Base-by-base conservation (phyloP, 805 yeast genomes). In the Hanseniaspora thailandica region DNA sequence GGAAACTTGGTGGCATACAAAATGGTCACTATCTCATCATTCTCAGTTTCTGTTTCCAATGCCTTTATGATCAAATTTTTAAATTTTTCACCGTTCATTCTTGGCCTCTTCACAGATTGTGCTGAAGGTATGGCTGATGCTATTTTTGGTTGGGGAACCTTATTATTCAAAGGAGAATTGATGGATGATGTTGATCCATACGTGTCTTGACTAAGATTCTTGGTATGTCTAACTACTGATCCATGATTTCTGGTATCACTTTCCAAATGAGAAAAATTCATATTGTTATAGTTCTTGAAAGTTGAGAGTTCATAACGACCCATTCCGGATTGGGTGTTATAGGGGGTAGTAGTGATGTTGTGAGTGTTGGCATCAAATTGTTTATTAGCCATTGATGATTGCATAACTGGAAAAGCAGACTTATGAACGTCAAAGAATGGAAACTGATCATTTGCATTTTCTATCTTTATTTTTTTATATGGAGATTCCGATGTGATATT, bases 1-100 rank as follows among this genome's bases (percentile, higher is more conserved):
- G 90, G 89, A 5, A 34, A 31, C n/a, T 35, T 41, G 5, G 23
- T 41, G 10, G 31, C 36, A 85, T 84, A 49, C 71, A 67, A 30
- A 71, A 64, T n/a, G 3, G 45, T 50, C 3, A 50, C 25, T 13
- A 63, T 63, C 26, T 62, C 61, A 15, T 62, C 63, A 1, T 65
- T 55, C 15, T 64, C 62, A 31, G 60, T 59, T 51, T 66, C 70
- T 1, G 65, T 62, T 3, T 69, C 62, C n/a, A 66, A 49, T 5
- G 62, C 60, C 43, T 64, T 62, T n/a, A 66, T 52, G 6, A 66
- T 55, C n/a, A 61, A 39, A 10, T 63, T 64, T 52, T 63, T 66
- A 46, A 64, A 66, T 8, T 62, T 63, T 13, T 61, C 60, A 20
- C 54, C 62, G 3, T 61, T 43, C 25, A 58, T 45, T 26, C 52